Base-by-base conservation (phyloP, 371 early-diverging fungal species). In the Chytridiales sp. region DNA sequence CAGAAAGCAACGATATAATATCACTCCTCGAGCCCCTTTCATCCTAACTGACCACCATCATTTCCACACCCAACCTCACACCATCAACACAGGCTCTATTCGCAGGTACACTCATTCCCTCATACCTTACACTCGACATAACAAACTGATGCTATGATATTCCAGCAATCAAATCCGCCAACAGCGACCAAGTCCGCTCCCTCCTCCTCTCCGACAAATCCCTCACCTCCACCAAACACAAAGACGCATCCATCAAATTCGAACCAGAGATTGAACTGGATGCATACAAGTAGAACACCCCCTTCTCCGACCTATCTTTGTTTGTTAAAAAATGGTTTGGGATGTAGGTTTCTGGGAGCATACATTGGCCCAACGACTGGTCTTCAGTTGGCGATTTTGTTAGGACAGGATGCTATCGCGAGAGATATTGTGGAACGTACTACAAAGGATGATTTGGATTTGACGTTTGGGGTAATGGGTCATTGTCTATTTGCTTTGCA, bases 341-440 rank as follows among this genome's bases (percentile, higher is more conserved):
- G n/a, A n/a, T n/a, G n/a, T n/a, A n/a, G n/a, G n/a, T 76, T 74
- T 61, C 61, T 76, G n/a, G 77, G 81, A 15, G 78, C 76, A 19
- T 80, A 78, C 55, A 55, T 76, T 39, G 78, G 78, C 4, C 27
- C 51, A 3, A 31, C 66, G 31, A 82, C 84, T 0, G 78, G 81
- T 0, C 51, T 87, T 31, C 86, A 86, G 43, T 50, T 72, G 27
- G 83, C 86, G 0, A 71, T 87, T 19, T 51, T 87, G 47, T 61
- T 60, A 9, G 85, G 84, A 29, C 57, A 77, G 11, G 85, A 87
- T 53, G 52, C 59, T 0, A 75, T 85, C 36, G 86, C 87, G 1
- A 73, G 64, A 50, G 87, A 87, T 71, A 84, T 87, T 57, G 41
- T 84, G 27, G 87, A 87, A 57, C 30, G 81, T 49, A 75, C 84